Evolutionary conservation across 257 asterid genomes (phyloP), one percentile per base, ranked within the genome.

Genomic region (Przewalskia tangutica): DNA sequence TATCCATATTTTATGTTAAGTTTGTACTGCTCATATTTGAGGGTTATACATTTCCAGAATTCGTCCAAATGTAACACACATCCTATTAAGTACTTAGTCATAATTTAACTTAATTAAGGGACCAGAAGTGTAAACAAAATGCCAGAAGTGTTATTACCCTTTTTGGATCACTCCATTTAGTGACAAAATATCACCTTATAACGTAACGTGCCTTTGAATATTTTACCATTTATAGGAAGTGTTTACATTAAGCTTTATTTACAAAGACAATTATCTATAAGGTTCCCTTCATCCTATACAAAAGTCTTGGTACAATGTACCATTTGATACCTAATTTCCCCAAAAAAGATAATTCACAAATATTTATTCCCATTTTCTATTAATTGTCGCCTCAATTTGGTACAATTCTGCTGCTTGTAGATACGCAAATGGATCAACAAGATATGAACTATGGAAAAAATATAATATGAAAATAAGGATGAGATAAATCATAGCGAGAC

Each of bases 321-420:
- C 42, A 17, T 48, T 38, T 60, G 59, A 80, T 40, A 27, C 32
- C 12, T 6, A 36, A 66, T 66, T 32, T 66, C 48, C 2, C 73
- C 12, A 46, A 12, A 50, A 10, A 48, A 50, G 14, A 73, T 73
- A 27, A 23, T 48, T 73, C 59, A 50, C 14, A 7, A 9, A 76
- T 56, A n/a, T 1, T 50, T 12, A 54, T 40, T 68, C 17, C 27
- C 77, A 54, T 14, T 9, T 14, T 55, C 44, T 10, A 20, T 16
- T 6, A 17, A 80, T 36, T 79, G 88, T 85, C 84, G 48, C 88
- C 79, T 83, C 66, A 56, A 65, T 34, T 76, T 48, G 88, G 62
- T 68, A 83, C 88, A 81, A 48, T 13, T 3, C 23, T 73, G 14
- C 62, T 73, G 23, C 8, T 23, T 23, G 79, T 73, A 50, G 62